phyloP scores from a whole-genome alignment of 2,329 filamentous ascomycete genomes.

The Hymenoscyphus infarciens region DNA sequence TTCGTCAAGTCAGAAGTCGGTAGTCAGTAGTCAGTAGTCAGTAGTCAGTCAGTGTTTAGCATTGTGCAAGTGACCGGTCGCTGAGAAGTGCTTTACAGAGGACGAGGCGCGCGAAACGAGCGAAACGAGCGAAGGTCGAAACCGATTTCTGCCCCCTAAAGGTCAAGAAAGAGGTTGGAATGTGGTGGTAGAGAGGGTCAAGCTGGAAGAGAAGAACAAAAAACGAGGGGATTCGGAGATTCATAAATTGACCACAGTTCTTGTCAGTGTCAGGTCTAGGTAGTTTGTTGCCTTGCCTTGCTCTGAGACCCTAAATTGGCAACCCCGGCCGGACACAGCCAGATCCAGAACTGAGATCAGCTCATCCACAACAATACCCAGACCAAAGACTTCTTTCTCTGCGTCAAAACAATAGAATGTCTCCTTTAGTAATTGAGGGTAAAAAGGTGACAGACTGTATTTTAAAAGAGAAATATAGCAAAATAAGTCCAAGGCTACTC shows the following conservation, averaged over 20 bases:
- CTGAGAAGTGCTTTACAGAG: not conserved
- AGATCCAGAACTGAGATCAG: not conserved
- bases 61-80: not conserved
- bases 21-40: not conserved
- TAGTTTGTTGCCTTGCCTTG: too few species aligned
- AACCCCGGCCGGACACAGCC: not conserved
- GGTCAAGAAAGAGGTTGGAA: not conserved
- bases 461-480: not conserved
- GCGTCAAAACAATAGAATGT: not conserved
- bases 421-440: too few species aligned
- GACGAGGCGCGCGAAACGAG: not conserved
- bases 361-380: too few species aligned
- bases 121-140: not conserved
- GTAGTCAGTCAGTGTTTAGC: constrained; percentile 3
- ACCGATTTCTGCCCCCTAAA: not conserved
- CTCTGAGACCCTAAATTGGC: not conserved
- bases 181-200: not conserved
- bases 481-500: not conserved
- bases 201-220: not conserved
- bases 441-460: too few species aligned
- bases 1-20: not conserved
- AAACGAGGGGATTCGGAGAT: not conserved
- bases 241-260: not conserved
- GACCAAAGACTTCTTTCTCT: too few species aligned
- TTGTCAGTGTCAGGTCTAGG: not conserved